Evolutionary conservation across 2,329 filamentous ascomycete species (phyloP), one percentile per base, ranked within the genome.

Genomic region (Colletotrichum lupini): DNA sequence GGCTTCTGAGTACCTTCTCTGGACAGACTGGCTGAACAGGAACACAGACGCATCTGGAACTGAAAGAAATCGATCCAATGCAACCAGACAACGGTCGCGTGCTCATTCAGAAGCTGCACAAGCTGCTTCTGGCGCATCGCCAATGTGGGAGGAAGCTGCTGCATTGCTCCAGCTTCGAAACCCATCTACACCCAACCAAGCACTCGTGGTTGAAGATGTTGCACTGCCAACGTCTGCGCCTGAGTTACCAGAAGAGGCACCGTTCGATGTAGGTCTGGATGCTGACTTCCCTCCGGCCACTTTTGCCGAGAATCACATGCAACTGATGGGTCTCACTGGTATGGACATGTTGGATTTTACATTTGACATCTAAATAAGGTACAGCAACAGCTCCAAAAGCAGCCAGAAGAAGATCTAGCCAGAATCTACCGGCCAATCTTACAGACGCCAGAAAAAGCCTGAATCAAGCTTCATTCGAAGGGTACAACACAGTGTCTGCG

Each of bases 401-500:
- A 42, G 37, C 5, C 14, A 1, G 4, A 16, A 16, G 12, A 42
- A 19, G 6, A 5, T 19, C 14, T 19, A 42, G 14, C 37, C 37
- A 42, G 5, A 3, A 19, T 42, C 2, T 42, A 42, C 12, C 5
- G 14, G 37, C 14, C 14, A 42, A 16, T 16, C 2, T 6, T 16
- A 42, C 37, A 42, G 37, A 42, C 9, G 9, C 37, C 8, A 24
- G 22, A 3, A 19, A n/a, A 19, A 5, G 4, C 59, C 22, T 0
- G 7, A 7, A 35, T 80, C 81, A 91, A 24, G 87, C 82, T 82
- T 92, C 91, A 81, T 95, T 95, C 83, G 92, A 94, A 26, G 92
- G 91, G 81, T 95, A 95, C 64, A 81, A 81, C 37, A 95, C 91
- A 81, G 87, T 86, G 42, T 87, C 87, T 37, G 90, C 91, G 4